Conservation (phyloP, 2,329 filamentous ascomycete genomes). For the Exophiala calicioides region DNA sequence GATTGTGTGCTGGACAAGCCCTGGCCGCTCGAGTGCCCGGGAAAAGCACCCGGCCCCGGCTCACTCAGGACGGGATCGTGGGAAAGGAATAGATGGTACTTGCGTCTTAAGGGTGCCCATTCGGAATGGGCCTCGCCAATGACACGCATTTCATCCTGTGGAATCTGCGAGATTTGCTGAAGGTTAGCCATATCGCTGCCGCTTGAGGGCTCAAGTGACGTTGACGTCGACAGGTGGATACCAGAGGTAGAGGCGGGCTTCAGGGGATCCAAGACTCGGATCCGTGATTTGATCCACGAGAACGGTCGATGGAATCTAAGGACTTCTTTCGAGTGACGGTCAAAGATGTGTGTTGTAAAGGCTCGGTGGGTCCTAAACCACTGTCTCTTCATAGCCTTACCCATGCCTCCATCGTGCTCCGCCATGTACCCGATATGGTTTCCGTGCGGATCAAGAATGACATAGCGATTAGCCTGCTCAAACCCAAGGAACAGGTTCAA, state of each 20-base stretch:
- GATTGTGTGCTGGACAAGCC: conserved; percentile 54
- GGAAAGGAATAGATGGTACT: conserved; percentile 66
- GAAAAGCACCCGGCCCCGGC: conserved; percentile 11
- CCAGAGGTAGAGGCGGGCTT: conserved; percentile 36
- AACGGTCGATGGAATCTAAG: conserved; percentile 64
- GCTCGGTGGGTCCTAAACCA: conserved; percentile 63
- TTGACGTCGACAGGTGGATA: conserved; percentile 35
- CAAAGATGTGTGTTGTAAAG: conserved; percentile 67
- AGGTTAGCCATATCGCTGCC: conserved; percentile 43
- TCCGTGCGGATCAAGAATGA: conserved; percentile 65
- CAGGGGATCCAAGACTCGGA: conserved; percentile 58
- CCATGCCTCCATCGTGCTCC: conserved; percentile 63
- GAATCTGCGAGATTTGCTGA: conserved; percentile 55
- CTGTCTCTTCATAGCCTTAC: conserved; percentile 58
- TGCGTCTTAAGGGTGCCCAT: conserved; percentile 63
- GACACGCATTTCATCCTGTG: conserved; percentile 60
- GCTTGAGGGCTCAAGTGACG: conserved; percentile 29
- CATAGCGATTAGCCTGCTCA: conserved; percentile 67
- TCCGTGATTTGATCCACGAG: conserved; percentile 63
- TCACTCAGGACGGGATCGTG: conserved; percentile 45
- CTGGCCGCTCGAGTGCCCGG: conserved; percentile 31
- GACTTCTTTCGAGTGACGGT: conserved; percentile 61
- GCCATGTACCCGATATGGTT: conserved; percentile 66
- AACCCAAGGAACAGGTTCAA: conserved; percentile 68
- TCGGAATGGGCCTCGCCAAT: conserved; percentile 65